Evolutionary conservation across 164 flowering plant species (phyloP).

Genomic region (Vitis rotundifolia): DNA sequence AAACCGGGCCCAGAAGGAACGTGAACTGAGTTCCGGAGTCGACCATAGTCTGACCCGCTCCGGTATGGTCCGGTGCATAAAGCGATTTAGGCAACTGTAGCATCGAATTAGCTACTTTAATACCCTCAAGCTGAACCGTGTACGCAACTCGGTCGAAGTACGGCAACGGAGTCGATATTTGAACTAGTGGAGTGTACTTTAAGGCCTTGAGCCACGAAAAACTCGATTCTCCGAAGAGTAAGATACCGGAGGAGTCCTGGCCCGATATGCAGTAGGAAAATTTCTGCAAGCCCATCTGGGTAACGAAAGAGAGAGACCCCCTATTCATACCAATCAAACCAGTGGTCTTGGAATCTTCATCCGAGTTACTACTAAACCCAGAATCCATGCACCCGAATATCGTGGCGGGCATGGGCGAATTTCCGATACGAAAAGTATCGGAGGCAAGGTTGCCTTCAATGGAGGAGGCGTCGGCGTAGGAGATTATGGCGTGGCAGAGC

Average conservation of each 20-base stretch:
- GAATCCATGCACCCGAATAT: constrained; percentile 64
- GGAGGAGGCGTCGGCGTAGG: constrained; percentile 78
- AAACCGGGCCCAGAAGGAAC: constrained; percentile 71
- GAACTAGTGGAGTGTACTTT: constrained; percentile 55
- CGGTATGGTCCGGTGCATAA: constrained; percentile 65
- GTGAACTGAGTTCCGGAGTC: constrained; percentile 80
- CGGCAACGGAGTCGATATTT: constrained; percentile 46
- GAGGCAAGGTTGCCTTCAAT: constrained; percentile 69
- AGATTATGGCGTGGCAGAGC: constrained; percentile 65
- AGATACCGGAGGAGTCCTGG: constrained; percentile 47
- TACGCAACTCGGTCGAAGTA: constrained; percentile 60
- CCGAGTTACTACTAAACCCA: constrained; percentile 30
- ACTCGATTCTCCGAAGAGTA: constrained; percentile 47
- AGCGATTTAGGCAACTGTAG: constrained; percentile 48
- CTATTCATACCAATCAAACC: constrained; percentile 67
- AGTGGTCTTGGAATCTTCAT: constrained; percentile 43
- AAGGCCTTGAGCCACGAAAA: constrained; percentile 35
- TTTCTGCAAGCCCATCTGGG: constrained; percentile 46
- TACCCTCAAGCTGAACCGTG: constrained; percentile 59
- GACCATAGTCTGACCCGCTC: constrained; percentile 83
- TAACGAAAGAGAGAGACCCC: constrained; percentile 57
- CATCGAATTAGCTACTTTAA: constrained; percentile 36
- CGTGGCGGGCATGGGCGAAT: constrained; percentile 25
- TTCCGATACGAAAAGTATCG: constrained; percentile 57
- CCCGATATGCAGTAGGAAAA: constrained; percentile 71